Evolutionary conservation across 805 yeast genomes (phyloP).

Genomic region (Wickerhamomyces bovis): DNA sequence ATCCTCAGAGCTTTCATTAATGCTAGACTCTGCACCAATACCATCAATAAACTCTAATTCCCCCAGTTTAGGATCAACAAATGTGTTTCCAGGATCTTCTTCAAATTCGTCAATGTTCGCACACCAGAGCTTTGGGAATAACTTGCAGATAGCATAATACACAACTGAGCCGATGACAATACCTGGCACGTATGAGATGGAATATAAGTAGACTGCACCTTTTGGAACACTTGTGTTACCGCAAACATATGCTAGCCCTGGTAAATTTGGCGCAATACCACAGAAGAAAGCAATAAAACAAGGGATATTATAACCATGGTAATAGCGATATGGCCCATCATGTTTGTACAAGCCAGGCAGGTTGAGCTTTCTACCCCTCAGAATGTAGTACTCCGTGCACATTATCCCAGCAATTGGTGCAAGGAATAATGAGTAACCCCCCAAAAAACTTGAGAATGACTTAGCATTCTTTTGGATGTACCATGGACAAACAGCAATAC

Average conservation of each 20-base stretch:
- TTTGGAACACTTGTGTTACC: constrained; percentile 58
- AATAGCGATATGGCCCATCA: constrained; percentile 43
- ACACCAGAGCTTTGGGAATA: constrained; percentile 34
- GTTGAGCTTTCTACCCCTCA: constrained; percentile 62
- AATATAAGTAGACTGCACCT: constrained; percentile 67
- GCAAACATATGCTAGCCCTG: constrained; percentile 43
- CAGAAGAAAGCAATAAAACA: constrained; percentile 59
- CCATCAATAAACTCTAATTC: constrained; percentile 12
- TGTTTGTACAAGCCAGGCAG: constrained; percentile 56
- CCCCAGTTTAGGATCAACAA: constrained; percentile 12
- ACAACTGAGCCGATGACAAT: constrained; percentile 43
- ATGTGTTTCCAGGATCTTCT: constrained; percentile 17
- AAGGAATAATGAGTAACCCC: constrained; percentile 74
- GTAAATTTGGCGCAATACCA: constrained; percentile 34
- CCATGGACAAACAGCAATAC: constrained; percentile 76
- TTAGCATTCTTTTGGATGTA: constrained; percentile 45
- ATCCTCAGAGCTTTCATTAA: not conserved
- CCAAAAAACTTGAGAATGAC: constrained; percentile 65
- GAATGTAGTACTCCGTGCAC: constrained; percentile 48
- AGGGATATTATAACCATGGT: constrained; percentile 73
- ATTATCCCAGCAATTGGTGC: constrained; percentile 75
- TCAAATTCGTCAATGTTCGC: constrained; percentile 17
- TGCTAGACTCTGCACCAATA: constrained; percentile 1
- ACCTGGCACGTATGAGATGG: constrained; percentile 47
- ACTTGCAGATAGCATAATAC: constrained; percentile 40